Percentiles rank a stretch among this genome's conserved stretches.
phyloP scores from a whole-genome alignment of 1,284 basidiomycete species.

The Cutaneotrichosporon arboriforme region DNA sequence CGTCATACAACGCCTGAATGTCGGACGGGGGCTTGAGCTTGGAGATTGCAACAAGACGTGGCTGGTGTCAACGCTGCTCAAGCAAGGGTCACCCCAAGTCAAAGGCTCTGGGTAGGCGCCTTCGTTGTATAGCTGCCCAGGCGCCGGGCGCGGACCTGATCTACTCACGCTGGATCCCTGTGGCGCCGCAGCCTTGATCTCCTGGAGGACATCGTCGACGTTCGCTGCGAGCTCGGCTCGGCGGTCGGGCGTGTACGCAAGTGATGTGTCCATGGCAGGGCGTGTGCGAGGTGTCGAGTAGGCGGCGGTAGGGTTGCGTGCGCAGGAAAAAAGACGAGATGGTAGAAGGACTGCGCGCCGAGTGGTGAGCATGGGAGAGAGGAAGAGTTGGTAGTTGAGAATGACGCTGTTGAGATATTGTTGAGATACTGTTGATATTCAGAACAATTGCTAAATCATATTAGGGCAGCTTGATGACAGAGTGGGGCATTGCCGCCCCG shows the following conservation, averaged over 20 bases:
- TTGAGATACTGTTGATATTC: not conserved
- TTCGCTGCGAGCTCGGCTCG: constrained; percentile 46
- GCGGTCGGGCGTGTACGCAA: constrained; percentile 40
- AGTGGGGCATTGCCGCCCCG: no score
- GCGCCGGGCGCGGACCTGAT: no score
- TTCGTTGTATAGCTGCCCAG: no score
- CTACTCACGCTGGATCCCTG: constrained; percentile 7
- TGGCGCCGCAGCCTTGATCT: constrained; percentile 28
- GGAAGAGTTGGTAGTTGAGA: not conserved
- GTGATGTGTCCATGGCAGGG: constrained; percentile 12
- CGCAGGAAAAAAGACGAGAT: not conserved
- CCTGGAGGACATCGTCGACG: constrained; percentile 41
- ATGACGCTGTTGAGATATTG: not conserved
- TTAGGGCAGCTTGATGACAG: no score
- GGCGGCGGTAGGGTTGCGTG: not conserved
- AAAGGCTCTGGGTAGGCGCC: no score
- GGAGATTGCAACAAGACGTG: constrained; percentile 78
- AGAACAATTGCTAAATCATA: no score
- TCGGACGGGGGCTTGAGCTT: constrained; percentile 89
- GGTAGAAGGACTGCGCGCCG: not conserved
- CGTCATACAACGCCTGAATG: constrained; percentile 72
- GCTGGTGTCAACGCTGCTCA: constrained; percentile 21
- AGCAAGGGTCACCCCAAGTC: not conserved
- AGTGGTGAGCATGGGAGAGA: not conserved
- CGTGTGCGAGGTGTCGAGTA: not conserved